phyloP scores from a whole-genome alignment of 2,329 filamentous ascomycete species.

The Aspergillus cejpii region DNA sequence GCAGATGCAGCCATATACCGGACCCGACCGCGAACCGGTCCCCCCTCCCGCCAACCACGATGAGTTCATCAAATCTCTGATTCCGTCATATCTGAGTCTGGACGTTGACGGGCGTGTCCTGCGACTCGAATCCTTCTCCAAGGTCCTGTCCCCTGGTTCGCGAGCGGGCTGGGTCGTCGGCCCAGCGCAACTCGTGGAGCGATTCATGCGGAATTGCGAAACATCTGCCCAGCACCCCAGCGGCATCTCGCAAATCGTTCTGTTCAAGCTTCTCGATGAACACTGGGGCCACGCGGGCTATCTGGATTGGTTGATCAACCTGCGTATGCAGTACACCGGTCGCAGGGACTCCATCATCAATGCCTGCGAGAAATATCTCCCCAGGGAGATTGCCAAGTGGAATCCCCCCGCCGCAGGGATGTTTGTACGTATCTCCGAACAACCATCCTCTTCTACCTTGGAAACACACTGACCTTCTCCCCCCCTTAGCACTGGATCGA shows the following conservation, averaged over 20 bases:
- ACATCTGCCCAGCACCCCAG: conserved; percentile 76
- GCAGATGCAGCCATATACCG: conserved; percentile 69
- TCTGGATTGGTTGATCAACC: conserved; percentile 76
- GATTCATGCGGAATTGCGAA: conserved; percentile 76
- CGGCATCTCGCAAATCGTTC: conserved; percentile 73
- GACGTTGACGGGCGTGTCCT: conserved; percentile 83
- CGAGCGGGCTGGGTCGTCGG: conserved; percentile 85
- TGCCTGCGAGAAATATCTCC: conserved; percentile 73
- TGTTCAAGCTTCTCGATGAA: conserved; percentile 88
- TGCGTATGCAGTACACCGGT: conserved; percentile 73
- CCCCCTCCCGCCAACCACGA: conserved; percentile 57
- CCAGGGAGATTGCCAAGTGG: conserved; percentile 70
- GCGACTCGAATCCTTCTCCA: conserved; percentile 88
- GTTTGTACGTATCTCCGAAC: conserved; percentile 62
- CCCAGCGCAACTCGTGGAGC: conserved; percentile 74
- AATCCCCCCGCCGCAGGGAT: conserved; percentile 76
- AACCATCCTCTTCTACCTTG: no score
- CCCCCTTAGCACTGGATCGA: conserved; percentile 45
- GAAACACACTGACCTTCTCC: no score
- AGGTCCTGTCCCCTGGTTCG: conserved; percentile 77
- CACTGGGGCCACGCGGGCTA: conserved; percentile 91
- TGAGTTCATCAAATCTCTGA: conserved; percentile 65
- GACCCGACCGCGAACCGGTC: conserved; percentile 45
- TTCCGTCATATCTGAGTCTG: conserved; percentile 70
- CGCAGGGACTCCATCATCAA: conserved; percentile 69